Evolutionary conservation across 1,139 yeast species (phyloP), one percentile per base, ranked within the genome.

Genomic region (Hemisphaericaspora lyxosophila): DNA sequence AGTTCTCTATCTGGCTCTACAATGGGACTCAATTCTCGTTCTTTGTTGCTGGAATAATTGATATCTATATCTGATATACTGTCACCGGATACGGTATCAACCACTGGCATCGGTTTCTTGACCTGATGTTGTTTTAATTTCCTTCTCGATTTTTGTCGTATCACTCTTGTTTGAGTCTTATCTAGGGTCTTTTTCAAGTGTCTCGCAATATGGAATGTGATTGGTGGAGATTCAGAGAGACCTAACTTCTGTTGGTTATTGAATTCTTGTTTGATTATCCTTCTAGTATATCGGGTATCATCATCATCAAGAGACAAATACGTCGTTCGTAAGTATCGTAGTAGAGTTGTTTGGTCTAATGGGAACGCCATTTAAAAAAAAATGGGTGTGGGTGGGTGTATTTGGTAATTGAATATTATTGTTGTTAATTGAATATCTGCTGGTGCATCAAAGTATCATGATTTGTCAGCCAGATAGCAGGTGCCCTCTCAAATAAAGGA

Each of bases 361-460:
- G 72, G 69, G 40, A 67, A 66, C 16, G 73, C 63, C 73, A 67
- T 67, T n/a, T n/a, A n/a, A n/a, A n/a, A n/a, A n/a, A n/a, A n/a
- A n/a, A n/a, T n/a, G n/a, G n/a, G 22, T 25, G 11, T 16, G 14
- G n/a, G 17, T 8, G 2, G 31, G 23, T 23, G 25, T 15, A 33
- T 30, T 9, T 26, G 29, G 34, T 13, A 18, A 8, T 19, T 19
- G 8, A 8, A 6, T 19, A 19, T n/a, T n/a, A n/a, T n/a, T n/a
- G n/a, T n/a, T n/a, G n/a, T n/a, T n/a, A n/a, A n/a, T n/a, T n/a
- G n/a, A n/a, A n/a, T n/a, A n/a, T n/a, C n/a, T n/a, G n/a, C n/a
- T n/a, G n/a, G n/a, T n/a, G n/a, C n/a, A n/a, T n/a, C n/a, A n/a
- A n/a, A n/a, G n/a, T n/a, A n/a, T n/a, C n/a, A n/a, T n/a, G n/a